Conservation (phyloP, 1,139 yeast species). For the Sugiyamaella castrensis region DNA sequence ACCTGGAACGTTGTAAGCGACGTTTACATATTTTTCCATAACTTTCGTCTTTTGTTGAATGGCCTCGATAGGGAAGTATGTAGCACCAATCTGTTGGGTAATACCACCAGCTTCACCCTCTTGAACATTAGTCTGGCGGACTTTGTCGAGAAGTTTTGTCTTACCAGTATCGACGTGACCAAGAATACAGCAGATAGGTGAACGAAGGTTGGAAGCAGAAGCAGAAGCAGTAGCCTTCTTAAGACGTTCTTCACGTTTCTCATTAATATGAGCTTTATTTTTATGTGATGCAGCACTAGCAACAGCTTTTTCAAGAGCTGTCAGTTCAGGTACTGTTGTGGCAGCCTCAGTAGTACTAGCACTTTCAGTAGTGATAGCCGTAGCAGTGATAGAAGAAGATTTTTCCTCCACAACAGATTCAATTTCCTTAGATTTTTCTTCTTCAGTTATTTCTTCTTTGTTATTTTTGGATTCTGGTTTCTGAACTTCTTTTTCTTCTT, state of each 20-base stretch:
- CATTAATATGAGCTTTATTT: constrained; percentile 33
- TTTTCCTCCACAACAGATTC: constrained; percentile 19
- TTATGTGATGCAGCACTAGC: constrained; percentile 29
- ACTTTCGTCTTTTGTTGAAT: constrained; percentile 87
- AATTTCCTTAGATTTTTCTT: constrained; percentile 24
- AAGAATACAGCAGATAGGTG: constrained; percentile 97
- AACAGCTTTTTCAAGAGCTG: constrained; percentile 32
- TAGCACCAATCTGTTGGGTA: constrained; percentile 99
- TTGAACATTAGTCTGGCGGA: constrained; percentile 98
- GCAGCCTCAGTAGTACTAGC: constrained; percentile 27
- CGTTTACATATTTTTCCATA: constrained; percentile 82
- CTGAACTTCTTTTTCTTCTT: constrained; percentile 16
- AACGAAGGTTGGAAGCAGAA: constrained; percentile 60
- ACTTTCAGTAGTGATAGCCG: constrained; percentile 23
- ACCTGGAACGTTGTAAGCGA: constrained; percentile 91
- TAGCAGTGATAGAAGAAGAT: constrained; percentile 26
- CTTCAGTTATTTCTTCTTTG: constrained; percentile 28
- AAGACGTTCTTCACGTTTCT: constrained; percentile 41
- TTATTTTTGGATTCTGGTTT: constrained; percentile 19
- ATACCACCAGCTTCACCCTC: constrained; percentile 99
- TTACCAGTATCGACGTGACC: constrained; percentile 99
- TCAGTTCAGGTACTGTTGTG: constrained; percentile 21
- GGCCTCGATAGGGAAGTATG: constrained; percentile 96
- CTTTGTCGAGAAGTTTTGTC: constrained; percentile 90
- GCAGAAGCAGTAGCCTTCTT: constrained; percentile 41